These are phyloP conservation scores for Endoconidiophora polonica DNA, from an alignment of 2,329 filamentous ascomycete species.

Conservation along the genomic window DNA sequence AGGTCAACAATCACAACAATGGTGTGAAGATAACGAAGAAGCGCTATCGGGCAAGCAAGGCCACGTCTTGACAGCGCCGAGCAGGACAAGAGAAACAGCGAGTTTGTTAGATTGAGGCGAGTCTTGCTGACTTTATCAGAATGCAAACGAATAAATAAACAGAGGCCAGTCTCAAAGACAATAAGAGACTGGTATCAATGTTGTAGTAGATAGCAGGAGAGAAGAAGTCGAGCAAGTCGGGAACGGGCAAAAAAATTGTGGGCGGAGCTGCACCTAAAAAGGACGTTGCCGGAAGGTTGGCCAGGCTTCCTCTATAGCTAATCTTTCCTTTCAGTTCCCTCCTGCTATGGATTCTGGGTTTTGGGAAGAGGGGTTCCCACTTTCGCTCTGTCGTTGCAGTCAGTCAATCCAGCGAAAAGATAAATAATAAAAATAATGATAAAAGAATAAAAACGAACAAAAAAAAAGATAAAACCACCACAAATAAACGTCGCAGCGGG, in stretches of 20 bases:
- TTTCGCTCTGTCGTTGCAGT: neutral
- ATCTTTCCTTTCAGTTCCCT: neutral
- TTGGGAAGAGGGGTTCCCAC: neutral
- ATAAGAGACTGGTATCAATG: neutral
- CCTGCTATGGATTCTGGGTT: neutral
- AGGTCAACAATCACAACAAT: neutral
- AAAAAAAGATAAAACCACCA: neutral
- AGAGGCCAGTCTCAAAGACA: neutral
- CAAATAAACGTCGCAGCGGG: neutral
- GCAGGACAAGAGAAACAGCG: neutral
- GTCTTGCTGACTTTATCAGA: neutral
- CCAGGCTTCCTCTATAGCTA: no score
- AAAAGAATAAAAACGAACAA: neutral
- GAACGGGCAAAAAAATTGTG: neutral
- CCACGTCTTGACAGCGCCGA: neutral
- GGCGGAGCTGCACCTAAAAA: constrained; percentile 10
- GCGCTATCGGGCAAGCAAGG: no score
- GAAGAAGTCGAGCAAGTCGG: neutral
- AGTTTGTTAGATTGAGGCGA: neutral
- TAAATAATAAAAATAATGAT: neutral
- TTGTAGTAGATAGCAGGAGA: neutral
- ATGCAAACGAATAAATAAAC: neutral
- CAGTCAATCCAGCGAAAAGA: neutral
- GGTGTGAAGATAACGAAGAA: neutral
- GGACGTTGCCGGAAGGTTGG: constrained; percentile 1